These are phyloP conservation scores for Entomortierella beljakovae DNA, from an alignment of 192 early-diverging fungal species.

Conservation along the genomic window DNA sequence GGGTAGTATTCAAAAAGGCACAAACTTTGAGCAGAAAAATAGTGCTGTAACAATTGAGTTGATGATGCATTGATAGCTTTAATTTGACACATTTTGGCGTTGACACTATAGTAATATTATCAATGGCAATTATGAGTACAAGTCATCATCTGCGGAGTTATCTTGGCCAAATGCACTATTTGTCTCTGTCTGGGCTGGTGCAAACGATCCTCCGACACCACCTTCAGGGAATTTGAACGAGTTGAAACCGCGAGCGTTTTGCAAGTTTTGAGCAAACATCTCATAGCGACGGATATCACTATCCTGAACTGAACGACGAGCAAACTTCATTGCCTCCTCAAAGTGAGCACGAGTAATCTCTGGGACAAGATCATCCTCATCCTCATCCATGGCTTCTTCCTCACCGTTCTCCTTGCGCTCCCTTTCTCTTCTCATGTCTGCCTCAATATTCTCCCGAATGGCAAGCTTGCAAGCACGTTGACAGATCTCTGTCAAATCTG, in stretches of 20 bases:
- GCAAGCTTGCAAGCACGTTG: conserved; percentile 97
- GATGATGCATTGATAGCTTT: neutral
- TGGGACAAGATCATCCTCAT: conserved; percentile 89
- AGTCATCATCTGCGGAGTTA: conserved; percentile 76
- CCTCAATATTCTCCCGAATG: conserved; percentile 95
- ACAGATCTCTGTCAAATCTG: conserved; percentile 98
- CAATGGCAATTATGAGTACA: conserved; percentile 74
- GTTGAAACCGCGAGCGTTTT: conserved; percentile 94
- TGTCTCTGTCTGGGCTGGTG: conserved; percentile 45
- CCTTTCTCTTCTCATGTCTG: conserved; percentile 81
- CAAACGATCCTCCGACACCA: conserved; percentile 58
- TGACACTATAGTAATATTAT: too few species aligned
- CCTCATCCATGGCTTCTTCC: conserved; percentile 81
- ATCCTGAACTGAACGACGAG: conserved; percentile 94
- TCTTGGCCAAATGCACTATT: conserved; percentile 73
- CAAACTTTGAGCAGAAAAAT: too few species aligned
- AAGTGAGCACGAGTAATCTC: conserved; percentile 96
- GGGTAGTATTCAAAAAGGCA: too few species aligned
- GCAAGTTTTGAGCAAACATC: conserved; percentile 99
- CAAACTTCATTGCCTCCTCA: conserved; percentile 99
- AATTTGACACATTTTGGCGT: neutral
- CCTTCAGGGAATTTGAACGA: conserved; percentile 96
- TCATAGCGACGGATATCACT: conserved; percentile 99
- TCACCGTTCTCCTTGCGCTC: conserved; percentile 82
- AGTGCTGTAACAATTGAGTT: neutral